phyloP scores from a whole-genome alignment of 192 early-diverging fungal genomes.

The Entomortierella beljakovae region DNA sequence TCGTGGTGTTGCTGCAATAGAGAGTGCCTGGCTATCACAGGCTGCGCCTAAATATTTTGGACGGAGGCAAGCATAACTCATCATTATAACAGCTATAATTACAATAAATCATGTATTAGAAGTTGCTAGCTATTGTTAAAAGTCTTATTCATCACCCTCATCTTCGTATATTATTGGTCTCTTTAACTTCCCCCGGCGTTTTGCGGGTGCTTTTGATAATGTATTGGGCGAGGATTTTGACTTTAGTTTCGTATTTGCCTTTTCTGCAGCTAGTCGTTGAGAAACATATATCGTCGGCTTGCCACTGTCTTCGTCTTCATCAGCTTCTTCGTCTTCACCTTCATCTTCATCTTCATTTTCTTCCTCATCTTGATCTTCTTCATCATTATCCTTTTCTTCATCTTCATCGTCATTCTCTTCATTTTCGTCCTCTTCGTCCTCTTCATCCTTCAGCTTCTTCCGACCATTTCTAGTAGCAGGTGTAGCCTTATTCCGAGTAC shows the following conservation, averaged over 20 bases:
- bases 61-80: constrained; percentile 9
- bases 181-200: constrained; percentile 15
- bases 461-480: neutral
- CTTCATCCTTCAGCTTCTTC: neutral
- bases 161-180: constrained; percentile 11
- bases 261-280: constrained; percentile 25
- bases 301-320: constrained; percentile 8
- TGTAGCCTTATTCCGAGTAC: constrained; percentile 14
- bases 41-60: constrained; percentile 76
- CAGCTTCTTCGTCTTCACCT: neutral
- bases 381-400: constrained; percentile 9
- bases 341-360: neutral
- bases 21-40: constrained; percentile 84
- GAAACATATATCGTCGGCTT: constrained; percentile 25
- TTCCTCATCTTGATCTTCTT: constrained; percentile 7
- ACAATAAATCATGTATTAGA: constrained; percentile 4
- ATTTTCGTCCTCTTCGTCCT: constrained; percentile 15
- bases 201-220: constrained; percentile 12
- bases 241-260: constrained; percentile 36
- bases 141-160: constrained; percentile 16
- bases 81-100: too few species aligned
- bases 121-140: neutral
- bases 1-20: constrained; percentile 82
- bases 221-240: constrained; percentile 17
- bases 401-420: constrained; percentile 8